Percentiles rank a stretch among this genome's conserved stretches.
Conservation (phyloP, 177 flowering plant genomes). For the Vitis hybrid region DNA sequence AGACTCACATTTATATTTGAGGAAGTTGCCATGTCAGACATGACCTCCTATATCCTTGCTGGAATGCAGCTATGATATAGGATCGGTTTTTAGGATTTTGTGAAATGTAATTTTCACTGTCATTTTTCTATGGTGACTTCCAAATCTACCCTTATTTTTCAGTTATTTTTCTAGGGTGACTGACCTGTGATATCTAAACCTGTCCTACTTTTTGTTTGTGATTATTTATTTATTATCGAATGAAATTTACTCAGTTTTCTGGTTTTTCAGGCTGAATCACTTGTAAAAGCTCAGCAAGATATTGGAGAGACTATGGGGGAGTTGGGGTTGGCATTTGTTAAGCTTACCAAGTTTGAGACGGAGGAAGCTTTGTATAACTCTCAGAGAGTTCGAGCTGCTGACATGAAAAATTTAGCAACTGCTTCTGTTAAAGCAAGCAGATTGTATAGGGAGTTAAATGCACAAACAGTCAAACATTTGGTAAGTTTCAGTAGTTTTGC, state of each 20-base stretch:
- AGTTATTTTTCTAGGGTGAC: no score
- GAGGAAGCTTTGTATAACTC: conserved; percentile 65
- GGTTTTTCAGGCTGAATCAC: conserved; percentile 67
- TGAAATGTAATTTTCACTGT: no score
- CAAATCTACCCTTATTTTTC: not conserved
- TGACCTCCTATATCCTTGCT: no score
- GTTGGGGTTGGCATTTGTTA: conserved; percentile 80
- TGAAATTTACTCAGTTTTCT: no score
- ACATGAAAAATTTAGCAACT: conserved; percentile 77
- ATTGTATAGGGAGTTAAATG: conserved; percentile 82
- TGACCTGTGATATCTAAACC: not conserved
- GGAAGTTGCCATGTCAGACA: no score
- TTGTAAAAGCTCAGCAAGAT: conserved; percentile 96
- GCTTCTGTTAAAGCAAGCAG: conserved; percentile 97
- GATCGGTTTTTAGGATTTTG: no score
- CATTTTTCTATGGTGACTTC: no score
- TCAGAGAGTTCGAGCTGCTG: conserved; percentile 71
- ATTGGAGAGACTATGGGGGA: conserved; percentile 97
- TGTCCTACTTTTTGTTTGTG: conserved; percentile 1
- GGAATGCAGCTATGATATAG: no score
- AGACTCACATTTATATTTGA: no score
- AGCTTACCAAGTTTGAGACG: conserved; percentile 81
- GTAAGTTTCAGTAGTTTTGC: conserved; percentile 33
- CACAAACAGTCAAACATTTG: conserved; percentile 92
- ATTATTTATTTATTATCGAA: no score